Conservation (phyloP, 768 basidiomycete species). For the Naematelia encephala region DNA sequence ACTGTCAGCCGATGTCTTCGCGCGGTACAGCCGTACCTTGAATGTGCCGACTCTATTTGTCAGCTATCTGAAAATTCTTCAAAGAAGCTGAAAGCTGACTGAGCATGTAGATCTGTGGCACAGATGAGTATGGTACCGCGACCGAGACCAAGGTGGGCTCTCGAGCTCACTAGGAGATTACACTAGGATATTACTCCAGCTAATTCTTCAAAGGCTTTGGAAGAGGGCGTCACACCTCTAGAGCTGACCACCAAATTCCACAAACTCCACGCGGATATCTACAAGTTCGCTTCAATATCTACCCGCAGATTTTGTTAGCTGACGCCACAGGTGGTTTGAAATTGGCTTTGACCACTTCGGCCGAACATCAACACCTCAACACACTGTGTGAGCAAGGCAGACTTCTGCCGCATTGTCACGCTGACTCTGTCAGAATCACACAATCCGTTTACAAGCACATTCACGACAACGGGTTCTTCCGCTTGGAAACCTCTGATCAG, state of each 20-base stretch:
- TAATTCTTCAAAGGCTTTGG: conserved; percentile 33
- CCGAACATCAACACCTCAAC: conserved; percentile 81
- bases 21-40: conserved; percentile 72
- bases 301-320: conserved; percentile 8
- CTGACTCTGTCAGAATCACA: conserved; percentile 62
- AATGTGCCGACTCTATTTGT: conserved; percentile 83
- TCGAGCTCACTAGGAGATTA: background rate
- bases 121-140: conserved; percentile 99
- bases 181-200: background rate
- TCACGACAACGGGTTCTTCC: conserved; percentile 69
- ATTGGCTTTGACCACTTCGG: conserved; percentile 97
- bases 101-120: conserved; percentile 68
- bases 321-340: conserved; percentile 71
- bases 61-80: conserved; percentile 1
- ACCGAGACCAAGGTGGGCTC: conserved; percentile 85
- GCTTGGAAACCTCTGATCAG: conserved; percentile 82
- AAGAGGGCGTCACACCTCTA: conserved; percentile 50
- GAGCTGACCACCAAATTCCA: conserved; percentile 85
- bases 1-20: conserved; percentile 94
- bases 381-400: conserved; percentile 70
- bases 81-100: conserved; percentile 6
- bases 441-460: conserved; percentile 87
- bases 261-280: conserved; percentile 81
- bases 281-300: conserved; percentile 55
- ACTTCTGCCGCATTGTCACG: background rate